Percentiles rank a stretch among this genome's conserved stretches.
phyloP scores from a whole-genome alignment of 768 basidiomycete species.

The Multifurca ochricompacta region DNA sequence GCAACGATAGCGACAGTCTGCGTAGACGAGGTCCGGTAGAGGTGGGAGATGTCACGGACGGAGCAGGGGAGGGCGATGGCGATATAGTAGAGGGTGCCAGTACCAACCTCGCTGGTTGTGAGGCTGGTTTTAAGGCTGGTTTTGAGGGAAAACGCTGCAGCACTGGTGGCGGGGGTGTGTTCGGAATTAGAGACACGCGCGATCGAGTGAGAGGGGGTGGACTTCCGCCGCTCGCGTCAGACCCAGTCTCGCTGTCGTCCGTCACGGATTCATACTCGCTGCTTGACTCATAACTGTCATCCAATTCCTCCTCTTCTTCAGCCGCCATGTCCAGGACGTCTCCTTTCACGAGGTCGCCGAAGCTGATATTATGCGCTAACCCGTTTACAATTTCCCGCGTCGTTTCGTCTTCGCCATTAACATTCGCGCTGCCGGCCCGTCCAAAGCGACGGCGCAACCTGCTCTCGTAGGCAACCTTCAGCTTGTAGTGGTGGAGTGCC shows the following conservation, averaged over 20 bases:
- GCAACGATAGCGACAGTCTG: conserved; percentile 33
- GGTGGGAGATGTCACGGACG: conserved; percentile 2
- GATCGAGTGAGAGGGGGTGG: not conserved
- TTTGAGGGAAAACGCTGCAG: not conserved
- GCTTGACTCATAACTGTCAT: conserved; percentile 39
- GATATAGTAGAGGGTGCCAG: not conserved
- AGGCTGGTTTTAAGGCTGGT: too few relatives aligned
- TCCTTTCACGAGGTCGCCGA: conserved; percentile 70
- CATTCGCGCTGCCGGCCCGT: conserved; percentile 40
- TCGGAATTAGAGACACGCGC: not conserved
- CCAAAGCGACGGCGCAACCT: conserved; percentile 84
- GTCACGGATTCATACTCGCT: conserved; percentile 33
- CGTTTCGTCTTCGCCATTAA: conserved; percentile 77
- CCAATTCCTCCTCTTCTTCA: conserved; percentile 41
- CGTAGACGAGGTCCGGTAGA: conserved; percentile 13
- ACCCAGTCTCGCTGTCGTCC: conserved; percentile 28
- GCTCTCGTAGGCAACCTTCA: conserved; percentile 89
- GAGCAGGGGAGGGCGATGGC: conserved; percentile 9
- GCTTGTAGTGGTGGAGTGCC: conserved; percentile 86
- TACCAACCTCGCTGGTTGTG: not conserved
- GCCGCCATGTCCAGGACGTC: conserved; percentile 78
- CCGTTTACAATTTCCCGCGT: conserved; percentile 71
- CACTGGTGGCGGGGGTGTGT: not conserved
- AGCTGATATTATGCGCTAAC: conserved; percentile 73
- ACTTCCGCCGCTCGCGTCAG: conserved; percentile 16